phyloP scores from a whole-genome alignment of 2,329 filamentous ascomycete genomes.

The Fusarium xylarioides region DNA sequence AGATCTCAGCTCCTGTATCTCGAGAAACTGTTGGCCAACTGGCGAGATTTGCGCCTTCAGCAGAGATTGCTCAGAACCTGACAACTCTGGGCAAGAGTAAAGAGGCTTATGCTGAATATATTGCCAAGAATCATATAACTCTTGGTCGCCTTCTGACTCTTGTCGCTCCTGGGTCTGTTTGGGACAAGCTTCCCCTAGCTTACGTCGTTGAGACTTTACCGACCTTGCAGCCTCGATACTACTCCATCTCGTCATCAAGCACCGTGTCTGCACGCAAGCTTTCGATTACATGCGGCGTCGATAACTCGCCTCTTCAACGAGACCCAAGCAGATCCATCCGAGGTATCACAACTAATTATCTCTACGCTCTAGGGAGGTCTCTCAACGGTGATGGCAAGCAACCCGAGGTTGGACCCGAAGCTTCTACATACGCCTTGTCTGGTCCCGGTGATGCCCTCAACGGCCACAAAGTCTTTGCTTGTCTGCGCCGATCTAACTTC shows the following conservation, averaged over 20 bases:
- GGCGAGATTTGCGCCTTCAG: constrained; percentile 62
- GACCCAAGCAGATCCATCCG: constrained; percentile 21
- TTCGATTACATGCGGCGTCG: constrained; percentile 38
- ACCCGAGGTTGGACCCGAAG: not conserved
- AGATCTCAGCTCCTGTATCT: constrained; percentile 49
- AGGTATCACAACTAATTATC: constrained; percentile 43
- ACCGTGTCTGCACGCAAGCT: constrained; percentile 42
- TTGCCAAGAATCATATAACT: constrained; percentile 39
- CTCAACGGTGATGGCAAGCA: not conserved
- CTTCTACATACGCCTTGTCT: constrained; percentile 17
- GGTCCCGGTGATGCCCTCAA: constrained; percentile 25
- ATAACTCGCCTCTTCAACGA: constrained; percentile 25
- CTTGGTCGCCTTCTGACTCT: constrained; percentile 39
- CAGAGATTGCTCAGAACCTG: constrained; percentile 47
- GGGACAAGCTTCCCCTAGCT: constrained; percentile 50
- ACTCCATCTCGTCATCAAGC: constrained; percentile 68
- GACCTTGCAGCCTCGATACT: constrained; percentile 61
- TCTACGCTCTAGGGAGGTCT: constrained; percentile 29
- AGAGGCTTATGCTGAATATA: constrained; percentile 27
- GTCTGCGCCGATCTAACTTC: constrained; percentile 50
- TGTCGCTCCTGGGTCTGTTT: constrained; percentile 22
- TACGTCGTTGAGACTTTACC: constrained; percentile 66
- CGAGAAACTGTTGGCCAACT: constrained; percentile 51
- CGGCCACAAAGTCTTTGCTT: constrained; percentile 34
- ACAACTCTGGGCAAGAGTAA: constrained; percentile 31